Evolutionary conservation across 2,329 filamentous ascomycete species (phyloP).

Genomic region (Sclerotinia glacialis): DNA sequence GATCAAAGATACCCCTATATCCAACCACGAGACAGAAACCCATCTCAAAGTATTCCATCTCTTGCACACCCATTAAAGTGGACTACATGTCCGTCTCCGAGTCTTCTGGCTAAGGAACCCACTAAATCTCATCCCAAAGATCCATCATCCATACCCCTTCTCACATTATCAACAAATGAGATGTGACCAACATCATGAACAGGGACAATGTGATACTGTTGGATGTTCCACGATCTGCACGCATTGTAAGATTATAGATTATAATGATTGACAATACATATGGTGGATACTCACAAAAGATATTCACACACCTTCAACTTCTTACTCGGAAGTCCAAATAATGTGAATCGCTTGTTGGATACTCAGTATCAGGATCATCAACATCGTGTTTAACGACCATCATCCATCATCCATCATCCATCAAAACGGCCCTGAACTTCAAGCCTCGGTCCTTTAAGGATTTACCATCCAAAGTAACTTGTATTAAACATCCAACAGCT

Average conservation of each 20-base stretch:
- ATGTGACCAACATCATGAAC: neutral
- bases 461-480: neutral
- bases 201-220: neutral
- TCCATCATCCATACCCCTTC: neutral
- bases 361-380: neutral
- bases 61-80: neutral
- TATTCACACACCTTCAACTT: neutral
- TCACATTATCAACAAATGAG: neutral
- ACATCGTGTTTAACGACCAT: neutral
- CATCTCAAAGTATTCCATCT: neutral
- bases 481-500: neutral
- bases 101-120: neutral
- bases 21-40: neutral
- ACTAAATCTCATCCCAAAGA: neutral
- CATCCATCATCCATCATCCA: neutral
- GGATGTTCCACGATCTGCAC: too few relatives aligned
- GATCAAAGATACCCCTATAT: neutral
- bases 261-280: too few relatives aligned
- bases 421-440: neutral
- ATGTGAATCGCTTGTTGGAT: neutral
- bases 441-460: neutral
- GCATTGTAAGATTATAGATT: too few relatives aligned
- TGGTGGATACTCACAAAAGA: too few relatives aligned
- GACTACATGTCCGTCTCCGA: neutral
- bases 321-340: neutral